Evolutionary conservation across 2,329 filamentous ascomycete genomes (phyloP).

Genomic region (Hymenoscyphus repandus): DNA sequence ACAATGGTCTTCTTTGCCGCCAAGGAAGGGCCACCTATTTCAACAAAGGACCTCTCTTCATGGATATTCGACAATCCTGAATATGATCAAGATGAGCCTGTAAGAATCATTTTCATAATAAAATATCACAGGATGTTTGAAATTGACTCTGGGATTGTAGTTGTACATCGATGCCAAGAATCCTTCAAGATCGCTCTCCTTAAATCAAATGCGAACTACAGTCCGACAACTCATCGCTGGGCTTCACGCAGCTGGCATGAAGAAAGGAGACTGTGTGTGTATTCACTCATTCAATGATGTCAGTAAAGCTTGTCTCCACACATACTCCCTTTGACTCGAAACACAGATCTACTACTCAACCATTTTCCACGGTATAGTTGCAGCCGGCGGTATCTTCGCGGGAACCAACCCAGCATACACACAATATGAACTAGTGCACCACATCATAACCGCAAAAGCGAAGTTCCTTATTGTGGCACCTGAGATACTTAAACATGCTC

Average conservation of each 20-base stretch:
- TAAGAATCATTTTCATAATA: slow-evolving; percentile 7
- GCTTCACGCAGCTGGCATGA: slow-evolving; percentile 23
- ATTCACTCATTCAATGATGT: slow-evolving; percentile 30
- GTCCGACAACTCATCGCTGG: slow-evolving; percentile 26
- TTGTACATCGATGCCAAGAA: slow-evolving; percentile 26
- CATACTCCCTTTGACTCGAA: neutral
- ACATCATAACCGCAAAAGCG: slow-evolving; percentile 23
- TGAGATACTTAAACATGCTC: slow-evolving; percentile 19
- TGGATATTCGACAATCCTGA: slow-evolving; percentile 24
- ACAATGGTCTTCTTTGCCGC: slow-evolving; percentile 17
- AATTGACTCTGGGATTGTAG: slow-evolving; percentile 10
- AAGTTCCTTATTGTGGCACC: slow-evolving; percentile 27
- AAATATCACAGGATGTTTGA: neutral
- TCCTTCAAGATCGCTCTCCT: slow-evolving; percentile 21
- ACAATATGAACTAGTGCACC: slow-evolving; percentile 25
- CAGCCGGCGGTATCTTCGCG: slow-evolving; percentile 25
- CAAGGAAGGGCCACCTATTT: slow-evolving; percentile 12
- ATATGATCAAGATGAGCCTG: slow-evolving; percentile 23
- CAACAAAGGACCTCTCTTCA: slow-evolving; percentile 23
- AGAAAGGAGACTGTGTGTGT: slow-evolving; percentile 28
- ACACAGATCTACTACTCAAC: slow-evolving; percentile 15
- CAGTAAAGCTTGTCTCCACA: neutral
- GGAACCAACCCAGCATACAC: slow-evolving; percentile 28
- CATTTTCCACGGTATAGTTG: slow-evolving; percentile 23
- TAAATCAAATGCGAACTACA: slow-evolving; percentile 21